Evolutionary conservation across 768 basidiomycete genomes (phyloP), one percentile per base, ranked within the genome.

Genomic region (Dictyophora rubrovolvata): DNA sequence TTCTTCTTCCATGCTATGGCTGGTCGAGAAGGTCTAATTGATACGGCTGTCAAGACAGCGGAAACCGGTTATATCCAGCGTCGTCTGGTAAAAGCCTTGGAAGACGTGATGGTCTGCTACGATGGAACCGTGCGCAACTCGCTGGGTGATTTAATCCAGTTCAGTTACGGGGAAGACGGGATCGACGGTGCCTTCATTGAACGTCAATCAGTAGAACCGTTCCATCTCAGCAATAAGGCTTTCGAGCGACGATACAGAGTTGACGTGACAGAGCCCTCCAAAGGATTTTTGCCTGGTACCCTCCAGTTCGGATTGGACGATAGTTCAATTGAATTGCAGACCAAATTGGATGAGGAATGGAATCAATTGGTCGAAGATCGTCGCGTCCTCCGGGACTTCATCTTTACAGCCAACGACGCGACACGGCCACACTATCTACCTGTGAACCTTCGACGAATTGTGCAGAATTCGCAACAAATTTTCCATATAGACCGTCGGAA

Each of bases 1-100:
- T 99, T 92, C 79, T 98, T 98, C 80, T 98, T 99, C 84, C 96
- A 99, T 71, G 96, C 96, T 59, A 98, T 98, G 95, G 95, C 95
- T 66, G 95, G 96, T 72, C 90, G 96, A 65, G 96, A 98, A 73
- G 96, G 96, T 78, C 74, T 99, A 55, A 97, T 98, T 67, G 96
- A 99, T 79, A 98, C 96, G 3, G 96, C 96, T 46, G 94, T 99
- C 70, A 99, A 99, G 77, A 99, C 96, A 4, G 96, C 96, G 50
- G 96, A 99, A 74, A 98, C 96, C 0, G 96, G 96, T 64, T 98
- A 98, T 70, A 99, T 98, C 66, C 96, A 99, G 71, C 89, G 95
- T 66, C 89, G 95, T 60, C 78, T 99, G 63, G 96, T 99, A 66
- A 99, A 99, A 73, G 96, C 96, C 0, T 74, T 98, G 65, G 96